phyloP scores from a whole-genome alignment of 495 filamentous ascomycete species.

The Xylaria flabelliformis region DNA sequence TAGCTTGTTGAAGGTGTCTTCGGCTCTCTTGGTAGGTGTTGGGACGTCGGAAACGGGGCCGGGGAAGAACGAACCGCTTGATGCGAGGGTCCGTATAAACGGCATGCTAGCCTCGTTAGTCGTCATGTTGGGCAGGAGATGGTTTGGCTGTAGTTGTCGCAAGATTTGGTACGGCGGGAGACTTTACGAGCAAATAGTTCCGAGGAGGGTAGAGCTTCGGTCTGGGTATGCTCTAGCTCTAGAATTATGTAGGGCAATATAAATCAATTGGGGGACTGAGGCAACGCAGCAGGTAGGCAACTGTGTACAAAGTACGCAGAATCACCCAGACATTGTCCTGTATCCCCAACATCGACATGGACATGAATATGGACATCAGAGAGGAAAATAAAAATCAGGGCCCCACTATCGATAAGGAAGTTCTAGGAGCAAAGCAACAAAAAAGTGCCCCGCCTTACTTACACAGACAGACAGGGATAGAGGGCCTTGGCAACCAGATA shows the following conservation, averaged over 20 bases:
- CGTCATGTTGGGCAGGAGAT: conserved; percentile 43
- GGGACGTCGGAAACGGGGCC: not conserved
- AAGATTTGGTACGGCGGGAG: not conserved
- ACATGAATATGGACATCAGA: conserved; percentile 6
- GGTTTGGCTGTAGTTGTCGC: not conserved
- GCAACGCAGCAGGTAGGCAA: not conserved
- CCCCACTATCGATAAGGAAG: conserved; percentile 28
- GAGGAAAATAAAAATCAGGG: conserved; percentile 30
- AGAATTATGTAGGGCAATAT: not conserved
- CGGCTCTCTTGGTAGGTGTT: not conserved
- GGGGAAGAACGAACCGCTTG: conserved; percentile 49
- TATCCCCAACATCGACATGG: not conserved
- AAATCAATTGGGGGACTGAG: conserved; percentile 1
- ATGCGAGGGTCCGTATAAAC: conserved; percentile 59
- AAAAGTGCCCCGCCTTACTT: not conserved
- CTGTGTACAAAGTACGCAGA: not conserved
- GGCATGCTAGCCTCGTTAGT: conserved; percentile 53
- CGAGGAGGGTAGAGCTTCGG: not conserved
- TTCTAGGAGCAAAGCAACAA: not conserved
- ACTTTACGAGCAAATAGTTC: not conserved
- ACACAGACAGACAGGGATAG: not conserved
- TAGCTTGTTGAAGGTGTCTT: not conserved
- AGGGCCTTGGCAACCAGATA: not conserved
- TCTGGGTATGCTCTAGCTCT: not conserved
- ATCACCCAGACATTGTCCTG: not conserved